A percentile compares a stretch with the other conserved stretches of the same genome.
These are phyloP conservation scores for Amylocystis lapponica DNA, from an alignment of 768 basidiomycete species.

Conservation along the genomic window DNA sequence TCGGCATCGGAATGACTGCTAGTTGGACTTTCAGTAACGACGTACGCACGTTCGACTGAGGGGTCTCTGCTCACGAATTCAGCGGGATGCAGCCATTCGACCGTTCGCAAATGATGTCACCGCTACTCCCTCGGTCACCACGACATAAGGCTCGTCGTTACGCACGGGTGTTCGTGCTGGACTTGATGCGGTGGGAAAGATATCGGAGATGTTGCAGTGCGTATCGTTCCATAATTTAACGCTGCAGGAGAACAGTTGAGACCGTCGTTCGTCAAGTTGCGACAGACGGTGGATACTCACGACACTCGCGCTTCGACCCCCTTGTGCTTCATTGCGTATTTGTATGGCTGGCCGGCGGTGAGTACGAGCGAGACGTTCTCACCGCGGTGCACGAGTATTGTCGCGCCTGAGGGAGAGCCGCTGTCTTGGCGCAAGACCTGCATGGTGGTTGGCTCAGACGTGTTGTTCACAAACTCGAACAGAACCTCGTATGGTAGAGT, in stretches of 20 bases:
- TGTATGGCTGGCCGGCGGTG: constrained; percentile 42
- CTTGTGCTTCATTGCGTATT: constrained; percentile 38
- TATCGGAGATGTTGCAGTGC: constrained; percentile 26
- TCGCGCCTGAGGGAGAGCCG: constrained; percentile 24
- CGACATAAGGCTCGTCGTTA: too few relatives aligned
- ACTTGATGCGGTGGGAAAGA: constrained; percentile 13
- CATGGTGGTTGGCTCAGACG: constrained; percentile 32
- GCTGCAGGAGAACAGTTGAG: too few relatives aligned
- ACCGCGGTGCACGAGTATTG: constrained; percentile 33
- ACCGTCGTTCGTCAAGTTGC: not conserved
- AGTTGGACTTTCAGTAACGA: too few relatives aligned
- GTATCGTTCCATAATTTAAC: constrained; percentile 43
- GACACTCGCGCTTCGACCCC: constrained; percentile 36
- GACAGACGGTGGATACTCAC: constrained; percentile 28
- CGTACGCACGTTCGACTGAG: too few relatives aligned
- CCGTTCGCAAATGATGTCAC: not conserved
- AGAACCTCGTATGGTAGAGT: constrained; percentile 49
- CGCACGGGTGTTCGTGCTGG: not conserved
- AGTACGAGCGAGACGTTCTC: constrained; percentile 43
- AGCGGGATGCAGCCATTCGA: not conserved
- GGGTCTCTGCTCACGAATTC: not conserved
- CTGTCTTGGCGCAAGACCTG: constrained; percentile 31
- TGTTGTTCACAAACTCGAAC: constrained; percentile 48
- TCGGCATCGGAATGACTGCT: too few relatives aligned
- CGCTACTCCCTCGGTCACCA: not conserved